Evolutionary conservation across 108 stramenopile species (phyloP).

Genomic region (Stephanodiscus triporus): DNA sequence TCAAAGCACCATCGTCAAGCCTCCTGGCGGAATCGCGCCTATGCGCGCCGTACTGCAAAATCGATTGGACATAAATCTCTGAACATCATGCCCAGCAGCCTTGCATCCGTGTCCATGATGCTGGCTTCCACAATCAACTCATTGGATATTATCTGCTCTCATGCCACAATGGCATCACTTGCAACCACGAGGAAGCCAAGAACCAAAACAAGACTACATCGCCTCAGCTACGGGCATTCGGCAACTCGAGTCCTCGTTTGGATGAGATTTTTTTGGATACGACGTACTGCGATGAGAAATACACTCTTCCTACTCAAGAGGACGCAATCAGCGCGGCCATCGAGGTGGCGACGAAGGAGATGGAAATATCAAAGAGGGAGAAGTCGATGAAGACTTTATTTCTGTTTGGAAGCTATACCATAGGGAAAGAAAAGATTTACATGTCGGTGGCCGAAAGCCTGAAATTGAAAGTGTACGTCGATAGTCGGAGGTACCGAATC

Average conservation of each 20-base stretch:
- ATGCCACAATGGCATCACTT: too few species aligned
- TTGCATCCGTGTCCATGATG: too few species aligned
- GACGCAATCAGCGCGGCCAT: conserved; percentile 62
- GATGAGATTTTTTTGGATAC: conserved; percentile 72
- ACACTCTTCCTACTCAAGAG: conserved; percentile 59
- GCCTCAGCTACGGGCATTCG: conserved; percentile 49
- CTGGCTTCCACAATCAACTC: too few species aligned
- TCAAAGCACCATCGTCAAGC: too few species aligned
- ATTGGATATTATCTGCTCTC: too few species aligned
- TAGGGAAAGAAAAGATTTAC: conserved; percentile 94
- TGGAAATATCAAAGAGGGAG: conserved; percentile 41
- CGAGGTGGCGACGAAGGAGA: conserved; percentile 54
- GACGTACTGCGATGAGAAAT: conserved; percentile 51
- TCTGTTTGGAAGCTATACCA: conserved; percentile 93
- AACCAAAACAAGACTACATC: too few species aligned
- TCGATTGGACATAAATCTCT: conserved; percentile 68
- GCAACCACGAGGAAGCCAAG: too few species aligned
- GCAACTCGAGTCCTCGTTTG: conserved; percentile 39
- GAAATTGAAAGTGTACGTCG: conserved; percentile 82
- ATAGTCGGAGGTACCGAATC: conserved; percentile 66
- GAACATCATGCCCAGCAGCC: too few species aligned
- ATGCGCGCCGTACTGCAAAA: conserved; percentile 96
- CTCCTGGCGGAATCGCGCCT: conserved; percentile 96
- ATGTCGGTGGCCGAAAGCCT: conserved; percentile 77
- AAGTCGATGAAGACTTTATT: conserved; percentile 62